A percentile compares a stretch with the other conserved stretches of the same genome.
Evolutionary conservation across 1,284 basidiomycete genomes (phyloP).

Genomic region (Malassezia japonica): DNA sequence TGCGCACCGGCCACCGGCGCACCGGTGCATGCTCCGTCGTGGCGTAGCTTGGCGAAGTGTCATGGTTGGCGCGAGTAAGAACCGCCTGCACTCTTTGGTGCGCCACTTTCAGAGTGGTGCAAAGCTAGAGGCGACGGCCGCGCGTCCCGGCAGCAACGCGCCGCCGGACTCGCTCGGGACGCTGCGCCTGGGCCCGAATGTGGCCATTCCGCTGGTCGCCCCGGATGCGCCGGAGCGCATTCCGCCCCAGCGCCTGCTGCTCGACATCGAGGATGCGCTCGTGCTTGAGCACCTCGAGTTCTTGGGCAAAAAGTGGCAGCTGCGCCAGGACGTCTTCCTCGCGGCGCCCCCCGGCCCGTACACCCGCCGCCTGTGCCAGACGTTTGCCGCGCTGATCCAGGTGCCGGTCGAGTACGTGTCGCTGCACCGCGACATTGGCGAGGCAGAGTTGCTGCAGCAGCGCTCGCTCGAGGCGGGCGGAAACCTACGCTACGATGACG

Average conservation of each 20-base stretch:
- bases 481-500: conserved; percentile 44
- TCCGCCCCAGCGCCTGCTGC: conserved; percentile 32
- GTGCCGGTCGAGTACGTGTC: conserved; percentile 47
- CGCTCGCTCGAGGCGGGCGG: conserved; percentile 41
- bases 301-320: conserved; percentile 45
- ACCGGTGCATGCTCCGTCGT: background rate
- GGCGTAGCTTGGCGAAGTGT: background rate
- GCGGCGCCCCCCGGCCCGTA: conserved; percentile 47
- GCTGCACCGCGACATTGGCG: conserved; percentile 49
- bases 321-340: conserved; percentile 45
- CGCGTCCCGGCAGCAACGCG: background rate
- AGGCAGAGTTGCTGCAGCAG: conserved; percentile 49
- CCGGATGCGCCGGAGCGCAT: conserved; percentile 31
- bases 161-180: conserved; percentile 21
- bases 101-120: conserved; percentile 11
- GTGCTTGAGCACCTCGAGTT: conserved; percentile 45
- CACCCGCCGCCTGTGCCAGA: conserved; percentile 47
- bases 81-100: background rate
- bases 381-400: conserved; percentile 47
- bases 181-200: conserved; percentile 38
- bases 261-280: conserved; percentile 39
- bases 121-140: background rate
- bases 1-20: no score
- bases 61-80: background rate
- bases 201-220: conserved; percentile 36